Evolutionary conservation across 257 asterid genomes (phyloP).

Genomic region (Petunia axillaris): DNA sequence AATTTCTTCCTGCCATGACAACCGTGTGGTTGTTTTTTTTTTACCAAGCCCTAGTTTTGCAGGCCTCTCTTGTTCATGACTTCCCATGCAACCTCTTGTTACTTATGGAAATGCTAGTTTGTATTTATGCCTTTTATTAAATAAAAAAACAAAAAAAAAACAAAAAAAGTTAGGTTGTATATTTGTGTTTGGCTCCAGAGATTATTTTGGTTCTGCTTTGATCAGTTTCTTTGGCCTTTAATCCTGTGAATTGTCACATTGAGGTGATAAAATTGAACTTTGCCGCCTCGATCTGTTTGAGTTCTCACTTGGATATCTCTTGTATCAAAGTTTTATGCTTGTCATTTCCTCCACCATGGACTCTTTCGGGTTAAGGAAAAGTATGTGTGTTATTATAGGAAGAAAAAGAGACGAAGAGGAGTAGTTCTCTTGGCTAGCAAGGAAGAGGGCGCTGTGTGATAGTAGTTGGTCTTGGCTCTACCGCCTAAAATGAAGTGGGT

Average conservation of each 20-base stretch:
- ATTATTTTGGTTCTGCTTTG: neutral
- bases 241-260: neutral
- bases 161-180: slow-evolving; percentile 28
- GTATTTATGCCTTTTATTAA: neutral
- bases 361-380: neutral
- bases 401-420: no score
- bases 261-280: neutral
- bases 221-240: neutral
- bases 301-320: neutral
- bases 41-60: slow-evolving; percentile 74
- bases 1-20: slow-evolving; percentile 58
- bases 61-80: slow-evolving; percentile 53
- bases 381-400: neutral
- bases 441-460: no score
- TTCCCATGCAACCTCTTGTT: slow-evolving; percentile 39
- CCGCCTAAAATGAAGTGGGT: no score
- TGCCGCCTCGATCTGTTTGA: neutral
- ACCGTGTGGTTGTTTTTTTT: slow-evolving; percentile 52
- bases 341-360: neutral
- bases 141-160: neutral
- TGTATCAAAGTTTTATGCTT: no score
- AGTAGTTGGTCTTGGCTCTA: no score
- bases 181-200: neutral
- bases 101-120: neutral
- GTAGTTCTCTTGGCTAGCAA: no score